phyloP scores from a whole-genome alignment of 2,329 filamentous ascomycete genomes.

The Colletotrichum ledebouriae region DNA sequence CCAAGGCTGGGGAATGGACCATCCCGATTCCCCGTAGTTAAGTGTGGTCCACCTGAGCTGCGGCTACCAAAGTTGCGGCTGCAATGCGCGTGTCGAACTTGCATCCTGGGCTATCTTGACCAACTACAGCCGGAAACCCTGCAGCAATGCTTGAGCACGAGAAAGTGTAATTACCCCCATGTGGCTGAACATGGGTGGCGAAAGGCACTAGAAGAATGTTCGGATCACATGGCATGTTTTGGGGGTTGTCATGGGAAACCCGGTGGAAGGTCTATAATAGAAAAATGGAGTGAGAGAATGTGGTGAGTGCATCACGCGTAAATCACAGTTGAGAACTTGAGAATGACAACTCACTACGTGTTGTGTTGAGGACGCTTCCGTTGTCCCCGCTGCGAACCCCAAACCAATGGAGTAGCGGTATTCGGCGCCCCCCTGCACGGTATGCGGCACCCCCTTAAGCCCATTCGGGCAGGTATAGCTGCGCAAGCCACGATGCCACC shows the following conservation, averaged over 20 bases:
- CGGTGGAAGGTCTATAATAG: slow-evolving; percentile 24
- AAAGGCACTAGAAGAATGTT: background rate
- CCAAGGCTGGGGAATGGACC: too few relatives aligned
- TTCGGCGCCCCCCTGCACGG: too few relatives aligned
- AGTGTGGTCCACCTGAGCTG: background rate
- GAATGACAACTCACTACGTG: background rate
- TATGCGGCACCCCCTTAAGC: too few relatives aligned
- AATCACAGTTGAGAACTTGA: background rate
- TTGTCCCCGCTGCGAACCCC: slow-evolving; percentile 26
- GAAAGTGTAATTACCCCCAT: too few relatives aligned
- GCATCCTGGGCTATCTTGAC: slow-evolving; percentile 33
- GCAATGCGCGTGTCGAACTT: slow-evolving; percentile 36
- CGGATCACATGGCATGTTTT: slow-evolving; percentile 16
- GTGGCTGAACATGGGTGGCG: too few relatives aligned
- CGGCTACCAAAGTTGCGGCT: slow-evolving; percentile 17
- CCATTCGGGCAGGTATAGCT: too few relatives aligned
- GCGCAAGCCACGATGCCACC: too few relatives aligned
- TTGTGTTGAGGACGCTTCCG: slow-evolving; percentile 11
- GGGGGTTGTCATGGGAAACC: slow-evolving; percentile 38
- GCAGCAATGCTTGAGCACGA: slow-evolving; percentile 11
- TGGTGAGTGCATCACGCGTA: slow-evolving; percentile 14
- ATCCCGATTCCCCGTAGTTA: too few relatives aligned
- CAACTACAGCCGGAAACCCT: slow-evolving; percentile 35
- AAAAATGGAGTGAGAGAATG: slow-evolving; percentile 21
- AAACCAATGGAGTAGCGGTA: too few relatives aligned